Evolutionary conservation across 768 basidiomycete species (phyloP).

Genomic region (Sarcodon aspratus): DNA sequence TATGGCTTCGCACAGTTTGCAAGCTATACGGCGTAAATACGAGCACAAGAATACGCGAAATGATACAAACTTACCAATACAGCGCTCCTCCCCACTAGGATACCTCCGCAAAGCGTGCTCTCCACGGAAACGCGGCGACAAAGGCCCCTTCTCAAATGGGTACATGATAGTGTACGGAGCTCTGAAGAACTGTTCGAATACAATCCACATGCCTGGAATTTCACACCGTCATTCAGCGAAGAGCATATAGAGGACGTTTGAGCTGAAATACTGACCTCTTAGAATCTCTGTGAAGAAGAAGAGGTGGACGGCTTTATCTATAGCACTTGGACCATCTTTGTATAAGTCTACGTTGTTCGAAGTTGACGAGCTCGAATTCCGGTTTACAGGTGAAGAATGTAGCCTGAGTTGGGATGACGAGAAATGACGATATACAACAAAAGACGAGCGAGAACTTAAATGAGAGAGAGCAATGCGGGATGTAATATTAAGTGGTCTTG

Average conservation of each 20-base stretch:
- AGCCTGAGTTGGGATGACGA: slow-evolving; percentile 7
- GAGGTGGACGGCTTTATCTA: slow-evolving; percentile 91
- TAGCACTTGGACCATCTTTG: slow-evolving; percentile 72
- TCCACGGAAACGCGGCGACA: slow-evolving; percentile 96
- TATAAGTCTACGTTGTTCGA: slow-evolving; percentile 52
- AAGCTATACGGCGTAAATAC: slow-evolving; percentile 43
- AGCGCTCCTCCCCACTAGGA: slow-evolving; percentile 95
- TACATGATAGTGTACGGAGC: slow-evolving; percentile 98
- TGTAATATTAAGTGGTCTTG: not conserved
- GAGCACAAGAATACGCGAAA: not conserved
- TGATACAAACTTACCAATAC: slow-evolving; percentile 68
- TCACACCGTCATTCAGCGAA: not conserved
- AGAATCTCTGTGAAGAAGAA: slow-evolving; percentile 99
- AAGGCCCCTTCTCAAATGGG: slow-evolving; percentile 95
- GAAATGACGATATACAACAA: not conserved
- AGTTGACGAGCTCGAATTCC: slow-evolving; percentile 21
- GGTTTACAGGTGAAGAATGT: slow-evolving; percentile 17
- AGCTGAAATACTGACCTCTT: slow-evolving; percentile 49
- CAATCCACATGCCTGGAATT: slow-evolving; percentile 90
- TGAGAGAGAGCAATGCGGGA: not conserved
- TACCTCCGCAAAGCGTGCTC: slow-evolving; percentile 96
- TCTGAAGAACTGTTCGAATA: slow-evolving; percentile 82
- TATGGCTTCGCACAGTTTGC: slow-evolving; percentile 98
- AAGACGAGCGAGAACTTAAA: not conserved
- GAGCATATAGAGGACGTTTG: not conserved